Evolutionary conservation across 1,139 yeast genomes (phyloP).

Genomic region (Yamadazyma dushanensis): DNA sequence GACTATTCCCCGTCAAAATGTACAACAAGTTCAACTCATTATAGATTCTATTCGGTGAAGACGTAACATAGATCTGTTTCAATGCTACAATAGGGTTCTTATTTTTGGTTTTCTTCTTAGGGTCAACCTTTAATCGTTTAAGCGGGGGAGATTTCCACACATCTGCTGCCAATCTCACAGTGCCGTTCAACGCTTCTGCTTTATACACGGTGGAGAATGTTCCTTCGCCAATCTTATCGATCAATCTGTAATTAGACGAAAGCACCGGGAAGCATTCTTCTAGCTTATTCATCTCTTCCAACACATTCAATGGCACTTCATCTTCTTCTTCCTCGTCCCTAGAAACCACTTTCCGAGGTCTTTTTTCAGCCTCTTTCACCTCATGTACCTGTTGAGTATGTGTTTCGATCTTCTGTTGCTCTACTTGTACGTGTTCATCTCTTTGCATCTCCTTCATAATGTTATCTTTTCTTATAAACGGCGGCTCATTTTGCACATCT

Average conservation of each 20-base stretch:
- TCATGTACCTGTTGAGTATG: not conserved
- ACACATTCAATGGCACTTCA: constrained; percentile 50
- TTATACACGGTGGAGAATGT: constrained; percentile 90
- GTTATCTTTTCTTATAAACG: constrained; percentile 7
- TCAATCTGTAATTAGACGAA: constrained; percentile 57
- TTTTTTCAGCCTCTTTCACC: not conserved
- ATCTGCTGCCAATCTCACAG: constrained; percentile 37
- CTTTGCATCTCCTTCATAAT: constrained; percentile 4
- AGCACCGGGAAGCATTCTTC: constrained; percentile 65
- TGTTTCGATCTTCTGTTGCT: constrained; percentile 5
- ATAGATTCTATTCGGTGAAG: constrained; percentile 86
- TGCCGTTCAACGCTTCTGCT: constrained; percentile 67
- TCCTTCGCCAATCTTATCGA: constrained; percentile 93
- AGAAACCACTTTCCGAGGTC: not conserved
- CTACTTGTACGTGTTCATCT: constrained; percentile 4
- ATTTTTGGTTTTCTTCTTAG: constrained; percentile 12
- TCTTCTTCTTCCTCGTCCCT: constrained; percentile 33
- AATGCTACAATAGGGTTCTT: constrained; percentile 76
- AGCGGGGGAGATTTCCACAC: constrained; percentile 51
- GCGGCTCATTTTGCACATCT: not conserved
- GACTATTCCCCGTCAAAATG: constrained; percentile 63
- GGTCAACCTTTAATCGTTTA: constrained; percentile 19
- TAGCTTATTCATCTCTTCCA: constrained; percentile 66
- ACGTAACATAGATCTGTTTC: constrained; percentile 91
- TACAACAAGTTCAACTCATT: constrained; percentile 82